Conservation (phyloP, 768 basidiomycete species). For the Termitomyces sp. region DNA sequence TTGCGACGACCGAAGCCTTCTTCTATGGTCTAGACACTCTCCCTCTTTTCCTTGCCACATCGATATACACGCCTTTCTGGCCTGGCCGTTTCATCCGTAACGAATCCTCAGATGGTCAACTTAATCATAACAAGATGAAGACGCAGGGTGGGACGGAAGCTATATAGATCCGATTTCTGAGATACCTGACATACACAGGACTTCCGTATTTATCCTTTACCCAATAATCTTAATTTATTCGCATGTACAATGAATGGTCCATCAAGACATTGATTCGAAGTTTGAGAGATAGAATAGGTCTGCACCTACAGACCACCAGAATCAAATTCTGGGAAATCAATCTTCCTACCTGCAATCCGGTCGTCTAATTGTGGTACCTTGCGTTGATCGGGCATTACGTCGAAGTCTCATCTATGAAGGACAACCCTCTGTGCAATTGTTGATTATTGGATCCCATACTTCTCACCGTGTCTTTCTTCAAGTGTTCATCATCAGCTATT, state of each 20-base stretch:
- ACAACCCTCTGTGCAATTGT: no score
- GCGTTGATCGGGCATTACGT: no score
- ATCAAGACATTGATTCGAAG: neutral
- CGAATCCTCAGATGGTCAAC: neutral
- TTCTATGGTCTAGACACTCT: slow-evolving; percentile 67
- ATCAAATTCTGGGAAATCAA: no score
- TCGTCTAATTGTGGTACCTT: no score
- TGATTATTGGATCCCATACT: neutral
- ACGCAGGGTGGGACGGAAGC: neutral
- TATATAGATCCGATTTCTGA: neutral
- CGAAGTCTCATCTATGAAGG: no score
- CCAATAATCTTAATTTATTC: neutral
- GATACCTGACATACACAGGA: neutral
- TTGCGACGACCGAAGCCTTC: slow-evolving; percentile 52
- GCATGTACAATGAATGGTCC: neutral
- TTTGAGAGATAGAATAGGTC: no score
- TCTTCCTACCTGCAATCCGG: no score
- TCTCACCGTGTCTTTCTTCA: neutral
- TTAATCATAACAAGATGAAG: neutral
- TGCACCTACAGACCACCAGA: no score
- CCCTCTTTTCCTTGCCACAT: slow-evolving; percentile 58
- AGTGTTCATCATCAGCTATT: neutral
- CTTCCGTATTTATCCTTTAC: neutral
- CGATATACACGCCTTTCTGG: slow-evolving; percentile 57
- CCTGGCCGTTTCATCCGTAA: slow-evolving; percentile 49